Conservation (phyloP, 1,139 yeast genomes). For the Pichia sp. region DNA sequence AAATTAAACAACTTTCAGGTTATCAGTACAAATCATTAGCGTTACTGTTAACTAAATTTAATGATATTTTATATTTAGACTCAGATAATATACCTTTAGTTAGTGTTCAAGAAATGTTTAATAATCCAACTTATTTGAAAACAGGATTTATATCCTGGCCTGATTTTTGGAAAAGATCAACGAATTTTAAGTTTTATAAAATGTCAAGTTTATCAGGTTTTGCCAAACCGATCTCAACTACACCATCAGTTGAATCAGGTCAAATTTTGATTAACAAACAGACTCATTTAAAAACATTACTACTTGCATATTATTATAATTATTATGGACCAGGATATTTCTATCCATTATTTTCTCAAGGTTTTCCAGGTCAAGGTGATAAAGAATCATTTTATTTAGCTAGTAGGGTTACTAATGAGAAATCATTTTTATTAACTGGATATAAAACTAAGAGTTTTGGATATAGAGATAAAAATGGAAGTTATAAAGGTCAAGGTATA, state of each 20-base stretch:
- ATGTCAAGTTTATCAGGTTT: constrained; percentile 19
- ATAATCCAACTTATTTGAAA: constrained; percentile 31
- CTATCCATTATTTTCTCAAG: constrained; percentile 29
- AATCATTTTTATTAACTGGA: constrained; percentile 24
- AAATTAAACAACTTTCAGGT: constrained; percentile 31
- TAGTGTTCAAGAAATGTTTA: constrained; percentile 45
- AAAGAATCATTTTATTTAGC: constrained; percentile 29
- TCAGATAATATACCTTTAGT: constrained; percentile 62
- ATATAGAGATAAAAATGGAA: constrained; percentile 19
- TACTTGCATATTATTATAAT: constrained; percentile 27
- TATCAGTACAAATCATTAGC: constrained; percentile 65
- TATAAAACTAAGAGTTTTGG: constrained; percentile 27
- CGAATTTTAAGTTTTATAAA: constrained; percentile 40
- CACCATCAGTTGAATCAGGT: constrained; percentile 29
- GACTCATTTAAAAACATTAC: constrained; percentile 25
- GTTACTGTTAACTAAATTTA: constrained; percentile 51
- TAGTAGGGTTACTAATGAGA: constrained; percentile 25
- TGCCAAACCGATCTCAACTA: constrained; percentile 21
- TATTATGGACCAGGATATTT: constrained; percentile 28
- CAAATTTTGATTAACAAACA: constrained; percentile 27
- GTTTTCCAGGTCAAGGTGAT: constrained; percentile 31
- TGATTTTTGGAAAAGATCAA: constrained; percentile 63
- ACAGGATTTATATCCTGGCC: constrained; percentile 56
- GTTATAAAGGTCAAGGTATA: constrained; percentile 28
- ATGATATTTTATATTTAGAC: constrained; percentile 58